phyloP scores from a whole-genome alignment of 345 rosid species.

The Pistacia integerrima region DNA sequence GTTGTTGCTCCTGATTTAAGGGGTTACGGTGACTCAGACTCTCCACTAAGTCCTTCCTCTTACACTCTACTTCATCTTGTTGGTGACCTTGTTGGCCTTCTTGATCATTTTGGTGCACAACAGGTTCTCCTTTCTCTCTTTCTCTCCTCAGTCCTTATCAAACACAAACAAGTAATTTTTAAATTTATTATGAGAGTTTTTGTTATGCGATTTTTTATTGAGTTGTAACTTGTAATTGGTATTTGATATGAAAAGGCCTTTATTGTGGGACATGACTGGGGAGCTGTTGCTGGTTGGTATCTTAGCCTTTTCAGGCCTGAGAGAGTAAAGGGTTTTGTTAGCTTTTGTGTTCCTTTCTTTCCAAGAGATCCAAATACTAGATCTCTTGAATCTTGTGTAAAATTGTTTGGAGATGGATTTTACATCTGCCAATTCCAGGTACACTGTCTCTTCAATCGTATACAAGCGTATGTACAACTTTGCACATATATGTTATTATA shows the following conservation, averaged over 20 bases:
- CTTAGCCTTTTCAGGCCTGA: slow-evolving; percentile 59
- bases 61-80: slow-evolving; percentile 57
- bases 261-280: slow-evolving; percentile 79
- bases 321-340: slow-evolving; percentile 49
- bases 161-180: too few species aligned
- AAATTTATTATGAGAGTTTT: too few species aligned
- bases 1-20: slow-evolving; percentile 70
- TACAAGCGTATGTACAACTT: not conserved
- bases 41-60: slow-evolving; percentile 46
- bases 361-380: slow-evolving; percentile 46
- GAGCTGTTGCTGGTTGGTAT: slow-evolving; percentile 55
- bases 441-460: not conserved
- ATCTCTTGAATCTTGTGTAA: slow-evolving; percentile 19
- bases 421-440: slow-evolving; percentile 74
- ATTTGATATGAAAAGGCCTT: slow-evolving; percentile 45
- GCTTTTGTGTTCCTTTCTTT: slow-evolving; percentile 46
- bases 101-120: slow-evolving; percentile 48
- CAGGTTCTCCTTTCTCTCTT: slow-evolving; percentile 34
- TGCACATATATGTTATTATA: not conserved
- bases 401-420: slow-evolving; percentile 48
- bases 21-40: slow-evolving; percentile 63
- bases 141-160: not conserved
- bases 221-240: not conserved
- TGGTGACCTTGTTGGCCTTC: slow-evolving; percentile 55
- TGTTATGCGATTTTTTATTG: too few species aligned